Evolutionary conservation across 257 asterid species (phyloP).

Genomic region (Fraxinus pennsylvanica): DNA sequence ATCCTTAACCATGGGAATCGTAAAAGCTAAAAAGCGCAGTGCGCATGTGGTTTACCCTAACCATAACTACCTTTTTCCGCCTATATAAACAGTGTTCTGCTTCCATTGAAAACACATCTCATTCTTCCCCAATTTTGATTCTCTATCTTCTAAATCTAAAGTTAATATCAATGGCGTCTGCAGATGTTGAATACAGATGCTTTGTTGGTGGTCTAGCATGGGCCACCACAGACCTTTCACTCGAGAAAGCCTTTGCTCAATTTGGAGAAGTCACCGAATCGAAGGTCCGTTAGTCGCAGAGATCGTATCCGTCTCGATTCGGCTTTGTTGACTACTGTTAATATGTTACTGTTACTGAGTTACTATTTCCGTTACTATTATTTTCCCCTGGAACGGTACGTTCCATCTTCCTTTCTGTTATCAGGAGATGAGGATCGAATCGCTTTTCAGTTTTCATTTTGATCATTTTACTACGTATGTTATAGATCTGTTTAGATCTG

Average conservation of each 20-base stretch:
- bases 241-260: conserved; percentile 48
- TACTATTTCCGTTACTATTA: conserved; percentile 18
- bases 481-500: conserved; percentile 17
- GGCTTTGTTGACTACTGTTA: conserved; percentile 33
- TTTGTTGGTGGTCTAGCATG: conserved; percentile 53
- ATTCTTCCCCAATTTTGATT: neutral
- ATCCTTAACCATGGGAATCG: neutral
- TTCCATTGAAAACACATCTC: neutral
- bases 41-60: conserved; percentile 27
- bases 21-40: neutral
- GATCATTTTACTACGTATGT: neutral
- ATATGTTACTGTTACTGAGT: conserved; percentile 13
- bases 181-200: conserved; percentile 32
- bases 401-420: conserved; percentile 20
- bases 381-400: conserved; percentile 34
- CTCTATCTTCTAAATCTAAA: neutral
- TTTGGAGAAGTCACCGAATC: conserved; percentile 64
- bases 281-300: conserved; percentile 52
- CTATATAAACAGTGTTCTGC: conserved; percentile 29
- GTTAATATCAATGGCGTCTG: neutral
- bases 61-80: conserved; percentile 30
- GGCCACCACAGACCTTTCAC: conserved; percentile 59
- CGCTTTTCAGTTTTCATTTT: conserved; percentile 22
- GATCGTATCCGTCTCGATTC: conserved; percentile 28
- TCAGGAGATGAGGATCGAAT: conserved; percentile 22